Conservation (phyloP, 2,329 filamentous ascomycete species). For the Colletotrichum orbiculare region DNA sequence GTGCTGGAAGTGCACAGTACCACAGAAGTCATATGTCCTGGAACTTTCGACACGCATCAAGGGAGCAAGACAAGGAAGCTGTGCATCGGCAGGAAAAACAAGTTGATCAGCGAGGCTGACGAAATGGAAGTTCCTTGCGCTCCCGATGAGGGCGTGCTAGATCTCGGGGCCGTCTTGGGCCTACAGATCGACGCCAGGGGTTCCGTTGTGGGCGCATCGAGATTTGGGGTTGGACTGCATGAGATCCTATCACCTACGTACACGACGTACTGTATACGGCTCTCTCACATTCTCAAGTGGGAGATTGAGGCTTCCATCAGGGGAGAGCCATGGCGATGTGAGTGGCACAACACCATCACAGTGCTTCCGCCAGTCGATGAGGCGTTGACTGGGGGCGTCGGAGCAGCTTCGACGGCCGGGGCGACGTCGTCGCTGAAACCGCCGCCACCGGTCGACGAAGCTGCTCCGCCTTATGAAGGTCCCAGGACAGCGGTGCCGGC, state of each 20-base stretch:
- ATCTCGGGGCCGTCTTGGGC: constrained; percentile 6
- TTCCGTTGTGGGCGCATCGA: not conserved
- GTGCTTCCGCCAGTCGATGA: constrained; percentile 11
- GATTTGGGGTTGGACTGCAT: not conserved
- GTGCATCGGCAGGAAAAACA: not conserved
- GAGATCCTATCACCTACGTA: not conserved
- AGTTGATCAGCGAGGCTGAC: not conserved
- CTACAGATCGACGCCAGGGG: constrained; percentile 7
- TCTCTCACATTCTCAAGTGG: constrained; percentile 13
- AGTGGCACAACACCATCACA: constrained; percentile 2
- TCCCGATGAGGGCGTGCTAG: not conserved
- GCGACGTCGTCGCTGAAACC: not conserved
- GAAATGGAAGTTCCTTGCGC: not conserved
- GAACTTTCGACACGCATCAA: constrained; percentile 18
- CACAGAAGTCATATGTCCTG: constrained; percentile 35
- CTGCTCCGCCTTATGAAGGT: constrained; percentile 13
- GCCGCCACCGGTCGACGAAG: not conserved
- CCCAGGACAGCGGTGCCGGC: constrained; percentile 10
- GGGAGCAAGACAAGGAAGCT: constrained; percentile 14
- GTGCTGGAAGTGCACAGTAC: constrained; percentile 35
- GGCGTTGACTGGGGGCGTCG: not conserved
- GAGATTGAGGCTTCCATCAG: not conserved
- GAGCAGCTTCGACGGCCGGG: not conserved
- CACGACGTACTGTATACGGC: constrained; percentile 7
- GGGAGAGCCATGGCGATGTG: constrained; percentile 8